phyloP scores from a whole-genome alignment of 129 eudicot genomes.

The Artemisia argyi region DNA sequence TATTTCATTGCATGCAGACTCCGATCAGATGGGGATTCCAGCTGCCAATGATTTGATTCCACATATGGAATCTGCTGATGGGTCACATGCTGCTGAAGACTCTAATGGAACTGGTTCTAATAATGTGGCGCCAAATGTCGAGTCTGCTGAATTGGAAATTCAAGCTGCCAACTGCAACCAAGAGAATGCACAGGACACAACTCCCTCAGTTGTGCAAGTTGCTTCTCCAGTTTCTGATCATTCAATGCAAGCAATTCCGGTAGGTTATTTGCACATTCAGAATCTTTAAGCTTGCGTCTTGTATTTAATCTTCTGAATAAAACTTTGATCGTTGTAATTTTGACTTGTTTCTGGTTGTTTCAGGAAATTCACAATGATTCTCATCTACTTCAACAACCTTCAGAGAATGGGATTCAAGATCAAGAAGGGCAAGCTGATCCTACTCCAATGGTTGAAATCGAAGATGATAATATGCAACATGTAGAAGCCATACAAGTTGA shows the following conservation, averaged over 20 bases:
- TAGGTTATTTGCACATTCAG: conserved; percentile 10
- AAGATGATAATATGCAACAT: conserved; percentile 13
- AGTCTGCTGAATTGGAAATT: conserved; percentile 1
- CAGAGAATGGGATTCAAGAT: conserved; percentile 23
- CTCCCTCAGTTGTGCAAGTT: background rate
- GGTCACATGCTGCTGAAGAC: conserved; percentile 16
- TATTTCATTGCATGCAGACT: background rate
- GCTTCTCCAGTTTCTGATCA: conserved; percentile 19
- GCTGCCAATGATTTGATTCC: conserved; percentile 1
- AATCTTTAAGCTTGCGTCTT: background rate
- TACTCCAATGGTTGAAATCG: conserved; percentile 8
- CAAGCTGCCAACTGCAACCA: conserved; percentile 12
- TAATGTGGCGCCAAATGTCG: background rate
- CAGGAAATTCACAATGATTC: conserved; percentile 36
- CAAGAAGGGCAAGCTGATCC: conserved; percentile 23
- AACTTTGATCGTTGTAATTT: background rate
- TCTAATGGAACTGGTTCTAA: background rate
- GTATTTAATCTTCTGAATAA: background rate
- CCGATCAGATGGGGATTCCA: conserved; percentile 1
- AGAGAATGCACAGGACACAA: conserved; percentile 21
- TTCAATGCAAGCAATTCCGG: conserved; percentile 12
- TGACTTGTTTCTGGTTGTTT: conserved; percentile 1
- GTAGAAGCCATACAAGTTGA: conserved; percentile 17
- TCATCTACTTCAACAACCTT: conserved; percentile 7
- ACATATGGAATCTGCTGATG: background rate